Percentiles rank a stretch among this genome's conserved stretches.
Evolutionary conservation across 2,329 filamentous ascomycete species (phyloP).

Genomic region (Aspergillus felis): DNA sequence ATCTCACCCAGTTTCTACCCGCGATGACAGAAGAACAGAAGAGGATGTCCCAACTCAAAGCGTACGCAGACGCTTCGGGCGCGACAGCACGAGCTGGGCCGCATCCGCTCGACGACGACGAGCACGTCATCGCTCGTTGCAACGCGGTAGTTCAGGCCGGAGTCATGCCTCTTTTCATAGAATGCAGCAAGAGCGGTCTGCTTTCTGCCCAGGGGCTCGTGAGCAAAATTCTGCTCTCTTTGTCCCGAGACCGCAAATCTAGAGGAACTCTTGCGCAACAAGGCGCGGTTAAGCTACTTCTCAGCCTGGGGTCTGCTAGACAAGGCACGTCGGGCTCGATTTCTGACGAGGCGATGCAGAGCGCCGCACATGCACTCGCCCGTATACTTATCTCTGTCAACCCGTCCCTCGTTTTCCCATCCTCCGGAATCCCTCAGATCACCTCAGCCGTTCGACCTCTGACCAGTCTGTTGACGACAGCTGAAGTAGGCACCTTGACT

Average conservation of each 20-base stretch:
- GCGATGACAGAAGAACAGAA: conserved; percentile 83
- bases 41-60: conserved; percentile 85
- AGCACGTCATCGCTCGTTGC: conserved; percentile 72
- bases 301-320: conserved; percentile 58
- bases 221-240: conserved; percentile 70
- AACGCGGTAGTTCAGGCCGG: conserved; percentile 73
- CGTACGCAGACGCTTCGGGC: conserved; percentile 83
- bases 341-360: conserved; percentile 45
- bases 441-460: conserved; percentile 81
- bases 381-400: conserved; percentile 84
- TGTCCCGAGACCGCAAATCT: conserved; percentile 69
- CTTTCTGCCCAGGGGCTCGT: conserved; percentile 69
- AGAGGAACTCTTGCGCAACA: conserved; percentile 84
- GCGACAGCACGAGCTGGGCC: conserved; percentile 58
- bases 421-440: conserved; percentile 65
- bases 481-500: conserved; percentile 53
- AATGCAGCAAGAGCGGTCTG: conserved; percentile 64
- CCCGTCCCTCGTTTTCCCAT: conserved; percentile 77
- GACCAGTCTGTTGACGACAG: conserved; percentile 65
- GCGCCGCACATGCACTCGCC: conserved; percentile 74
- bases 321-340: conserved; percentile 36
- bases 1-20: conserved; percentile 78
- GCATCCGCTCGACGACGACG: conserved; percentile 70
- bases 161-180: conserved; percentile 71
- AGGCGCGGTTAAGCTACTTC: conserved; percentile 81